phyloP scores from a whole-genome alignment of 176 grass and related monocot genomes.

The Oryza brachyantha region DNA sequence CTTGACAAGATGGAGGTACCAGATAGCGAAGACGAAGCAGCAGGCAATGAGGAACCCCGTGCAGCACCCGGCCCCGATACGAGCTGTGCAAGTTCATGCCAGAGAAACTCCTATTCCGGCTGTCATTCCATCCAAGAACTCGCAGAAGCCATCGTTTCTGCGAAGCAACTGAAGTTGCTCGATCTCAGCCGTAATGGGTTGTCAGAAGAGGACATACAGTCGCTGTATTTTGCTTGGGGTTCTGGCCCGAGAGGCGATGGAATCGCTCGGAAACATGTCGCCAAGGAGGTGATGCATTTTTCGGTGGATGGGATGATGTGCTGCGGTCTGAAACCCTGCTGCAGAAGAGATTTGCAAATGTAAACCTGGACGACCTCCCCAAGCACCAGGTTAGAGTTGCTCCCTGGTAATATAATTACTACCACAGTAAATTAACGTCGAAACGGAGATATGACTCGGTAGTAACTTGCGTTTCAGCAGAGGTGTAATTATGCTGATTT shows the following conservation, averaged over 20 bases:
- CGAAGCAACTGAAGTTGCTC: conserved; percentile 65
- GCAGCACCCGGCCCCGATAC: conserved; percentile 34
- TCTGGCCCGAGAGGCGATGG: conserved; percentile 40
- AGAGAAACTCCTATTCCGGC: conserved; percentile 23
- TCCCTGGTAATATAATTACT: not conserved
- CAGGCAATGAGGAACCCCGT: conserved; percentile 21
- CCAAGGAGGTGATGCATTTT: conserved; percentile 73
- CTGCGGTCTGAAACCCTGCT: conserved; percentile 70
- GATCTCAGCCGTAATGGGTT: conserved; percentile 77
- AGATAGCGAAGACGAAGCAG: conserved; percentile 92
- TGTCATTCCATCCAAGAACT: conserved; percentile 57
- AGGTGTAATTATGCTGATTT: conserved; percentile 13
- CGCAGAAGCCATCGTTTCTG: conserved; percentile 35
- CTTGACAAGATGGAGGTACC: conserved; percentile 60
- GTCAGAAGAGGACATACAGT: conserved; percentile 42
- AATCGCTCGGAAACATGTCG: conserved; percentile 50
- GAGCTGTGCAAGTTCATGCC: conserved; percentile 65
- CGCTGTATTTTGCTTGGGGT: conserved; percentile 68
- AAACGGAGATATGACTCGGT: not conserved
- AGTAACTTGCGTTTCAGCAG: not conserved
- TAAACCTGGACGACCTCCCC: conserved; percentile 3
- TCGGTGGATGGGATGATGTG: conserved; percentile 53
- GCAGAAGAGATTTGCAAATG: conserved; percentile 61
- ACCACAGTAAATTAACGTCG: conserved; percentile 14
- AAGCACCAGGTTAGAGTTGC: not conserved